Evolutionary conservation across 768 basidiomycete genomes (phyloP).

Genomic region (Podaxis sp.): DNA sequence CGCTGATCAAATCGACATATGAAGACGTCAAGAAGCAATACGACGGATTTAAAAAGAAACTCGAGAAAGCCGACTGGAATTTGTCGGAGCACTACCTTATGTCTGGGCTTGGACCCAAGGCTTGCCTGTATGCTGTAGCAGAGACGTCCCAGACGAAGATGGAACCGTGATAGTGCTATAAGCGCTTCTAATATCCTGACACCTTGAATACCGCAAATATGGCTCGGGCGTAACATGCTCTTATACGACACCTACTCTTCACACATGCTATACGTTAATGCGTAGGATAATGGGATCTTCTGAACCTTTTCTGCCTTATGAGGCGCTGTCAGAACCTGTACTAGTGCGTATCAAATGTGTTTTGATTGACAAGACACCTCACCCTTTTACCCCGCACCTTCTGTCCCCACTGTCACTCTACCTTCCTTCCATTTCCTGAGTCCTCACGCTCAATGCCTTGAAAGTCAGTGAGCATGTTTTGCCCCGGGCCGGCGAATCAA

Average conservation of each 20-base stretch:
- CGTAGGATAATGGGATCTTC: not conserved
- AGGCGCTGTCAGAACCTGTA: not conserved
- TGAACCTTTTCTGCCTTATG: not conserved
- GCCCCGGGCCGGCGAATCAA: not conserved
- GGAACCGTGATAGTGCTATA: not conserved
- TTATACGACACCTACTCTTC: not conserved
- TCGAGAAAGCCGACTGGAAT: slow-evolving; percentile 9
- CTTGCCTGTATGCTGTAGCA: not conserved
- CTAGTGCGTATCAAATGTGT: not conserved
- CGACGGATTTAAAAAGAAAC: not conserved
- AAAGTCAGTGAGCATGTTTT: not conserved
- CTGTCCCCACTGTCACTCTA: not conserved
- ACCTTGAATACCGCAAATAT: not conserved
- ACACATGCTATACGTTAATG: not conserved
- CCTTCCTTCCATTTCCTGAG: not conserved
- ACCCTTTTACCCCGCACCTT: not conserved
- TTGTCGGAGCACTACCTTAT: slow-evolving; percentile 1
- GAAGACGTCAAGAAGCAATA: not conserved
- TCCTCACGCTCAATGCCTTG: not conserved
- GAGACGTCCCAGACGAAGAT: not conserved
- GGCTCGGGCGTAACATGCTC: not conserved
- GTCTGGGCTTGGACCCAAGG: slow-evolving; percentile 12
- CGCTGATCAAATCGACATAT: not conserved
- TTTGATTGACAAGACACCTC: not conserved
- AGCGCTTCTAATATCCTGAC: not conserved